A percentile compares a stretch with the other conserved stretches of the same genome.
These are phyloP conservation scores for Fusarium chaquense DNA, from an alignment of 2,329 filamentous ascomycete genomes.

Conservation along the genomic window DNA sequence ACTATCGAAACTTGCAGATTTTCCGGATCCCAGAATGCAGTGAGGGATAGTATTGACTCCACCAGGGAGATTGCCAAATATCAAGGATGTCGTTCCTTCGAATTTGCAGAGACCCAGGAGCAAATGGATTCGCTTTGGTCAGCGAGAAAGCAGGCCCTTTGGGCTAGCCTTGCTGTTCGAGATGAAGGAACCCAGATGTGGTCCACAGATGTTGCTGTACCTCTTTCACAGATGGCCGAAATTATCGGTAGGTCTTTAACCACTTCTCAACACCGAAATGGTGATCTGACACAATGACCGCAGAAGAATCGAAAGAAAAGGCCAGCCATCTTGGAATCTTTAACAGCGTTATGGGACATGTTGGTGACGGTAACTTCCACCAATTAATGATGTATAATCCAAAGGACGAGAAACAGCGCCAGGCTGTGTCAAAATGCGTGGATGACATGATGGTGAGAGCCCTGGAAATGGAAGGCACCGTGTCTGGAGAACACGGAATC, in stretches of 20 bases:
- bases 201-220: slow-evolving; percentile 82
- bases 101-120: background rate
- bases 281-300: background rate
- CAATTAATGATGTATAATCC: slow-evolving; percentile 58
- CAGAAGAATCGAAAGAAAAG: background rate
- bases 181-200: background rate
- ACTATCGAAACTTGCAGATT: slow-evolving; percentile 56
- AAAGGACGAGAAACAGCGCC: slow-evolving; percentile 68
- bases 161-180: background rate
- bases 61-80: slow-evolving; percentile 66
- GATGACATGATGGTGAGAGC: slow-evolving; percentile 78
- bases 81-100: background rate
- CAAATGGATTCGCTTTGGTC: background rate
- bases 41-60: slow-evolving; percentile 69
- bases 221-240: slow-evolving; percentile 76
- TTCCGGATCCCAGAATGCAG: slow-evolving; percentile 70
- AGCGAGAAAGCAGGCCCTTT: background rate
- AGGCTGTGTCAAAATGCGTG: slow-evolving; percentile 68
- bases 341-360: slow-evolving; percentile 77
- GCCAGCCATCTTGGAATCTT: slow-evolving; percentile 72
- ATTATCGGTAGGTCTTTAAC: slow-evolving; percentile 58
- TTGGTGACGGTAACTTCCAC: slow-evolving; percentile 82
- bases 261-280: too few relatives aligned
- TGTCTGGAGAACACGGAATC: slow-evolving; percentile 60
- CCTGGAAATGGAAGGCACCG: slow-evolving; percentile 77